Percentiles rank a stretch among this genome's conserved stretches.
phyloP scores from a whole-genome alignment of 2,329 filamentous ascomycete species.

The Claviceps sp. region DNA sequence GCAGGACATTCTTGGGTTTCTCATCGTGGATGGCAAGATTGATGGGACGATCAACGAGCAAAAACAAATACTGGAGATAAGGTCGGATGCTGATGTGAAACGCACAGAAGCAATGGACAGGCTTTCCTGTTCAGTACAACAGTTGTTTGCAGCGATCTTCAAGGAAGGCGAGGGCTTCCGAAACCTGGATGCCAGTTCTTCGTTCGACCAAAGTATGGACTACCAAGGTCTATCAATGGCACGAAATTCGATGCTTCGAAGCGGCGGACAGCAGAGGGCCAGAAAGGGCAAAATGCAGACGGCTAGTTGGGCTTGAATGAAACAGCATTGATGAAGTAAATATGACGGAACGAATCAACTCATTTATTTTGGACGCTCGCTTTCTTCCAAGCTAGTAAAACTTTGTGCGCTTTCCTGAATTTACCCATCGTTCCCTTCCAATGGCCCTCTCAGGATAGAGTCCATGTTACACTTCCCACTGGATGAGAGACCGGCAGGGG shows the following conservation, averaged over 20 bases:
- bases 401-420: not conserved
- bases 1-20: constrained; percentile 86
- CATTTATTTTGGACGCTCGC: not conserved
- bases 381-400: too few species aligned
- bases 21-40: constrained; percentile 84
- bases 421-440: not conserved
- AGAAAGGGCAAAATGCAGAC: constrained; percentile 1
- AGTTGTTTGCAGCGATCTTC: constrained; percentile 59
- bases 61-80: constrained; percentile 69
- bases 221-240: constrained; percentile 11
- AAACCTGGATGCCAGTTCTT: constrained; percentile 11
- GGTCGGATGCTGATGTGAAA: constrained; percentile 57
- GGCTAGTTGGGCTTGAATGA: constrained; percentile 2
- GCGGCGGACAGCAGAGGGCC: constrained; percentile 2
- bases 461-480: not conserved
- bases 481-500: not conserved
- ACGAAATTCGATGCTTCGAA: constrained; percentile 3
- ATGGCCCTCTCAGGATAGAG: not conserved
- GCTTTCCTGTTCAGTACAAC: constrained; percentile 57
- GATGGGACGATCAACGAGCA: constrained; percentile 82
- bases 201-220: constrained; percentile 18
- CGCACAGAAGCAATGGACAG: constrained; percentile 59
- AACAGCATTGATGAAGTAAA: not conserved
- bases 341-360: not conserved
- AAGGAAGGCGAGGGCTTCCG: constrained; percentile 63